A percentile compares a stretch with the other conserved stretches of the same genome.
phyloP scores from a whole-genome alignment of 2,329 filamentous ascomycete genomes.

The Bimuria novae-zelandiae region DNA sequence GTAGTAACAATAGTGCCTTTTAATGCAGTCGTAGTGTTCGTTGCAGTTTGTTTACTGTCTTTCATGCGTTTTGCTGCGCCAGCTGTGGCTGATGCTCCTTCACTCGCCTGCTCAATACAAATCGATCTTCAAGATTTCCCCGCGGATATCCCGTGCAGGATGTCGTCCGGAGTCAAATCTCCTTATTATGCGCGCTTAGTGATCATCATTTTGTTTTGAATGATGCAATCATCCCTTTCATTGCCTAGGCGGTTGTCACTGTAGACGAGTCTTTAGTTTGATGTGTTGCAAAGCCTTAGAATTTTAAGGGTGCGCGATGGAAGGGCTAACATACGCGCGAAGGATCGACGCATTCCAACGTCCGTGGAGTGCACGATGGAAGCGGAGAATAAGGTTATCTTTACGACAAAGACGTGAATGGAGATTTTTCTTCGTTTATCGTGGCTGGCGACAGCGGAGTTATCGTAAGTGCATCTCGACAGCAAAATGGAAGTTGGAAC shows the following conservation, averaged over 20 bases:
- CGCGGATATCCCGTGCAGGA: not conserved
- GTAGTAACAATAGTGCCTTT: not conserved
- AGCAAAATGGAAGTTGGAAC: too few species aligned
- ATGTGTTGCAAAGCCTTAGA: not conserved
- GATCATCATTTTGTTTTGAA: not conserved
- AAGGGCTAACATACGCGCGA: not conserved
- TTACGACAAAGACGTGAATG: not conserved
- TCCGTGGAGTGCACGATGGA: not conserved
- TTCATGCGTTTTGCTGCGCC: too few species aligned
- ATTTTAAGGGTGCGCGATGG: not conserved
- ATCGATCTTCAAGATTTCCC: not conserved
- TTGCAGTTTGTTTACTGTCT: too few species aligned
- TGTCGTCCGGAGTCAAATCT: not conserved
- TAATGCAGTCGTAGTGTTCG: not conserved
- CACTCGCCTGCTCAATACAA: not conserved
- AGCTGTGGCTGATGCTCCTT: too few species aligned
- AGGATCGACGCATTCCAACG: not conserved
- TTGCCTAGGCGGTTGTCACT: not conserved
- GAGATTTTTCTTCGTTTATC: not conserved
- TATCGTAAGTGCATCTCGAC: too few species aligned
- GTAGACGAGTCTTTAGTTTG: not conserved
- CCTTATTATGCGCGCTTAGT: not conserved
- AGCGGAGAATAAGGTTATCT: not conserved
- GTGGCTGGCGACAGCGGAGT: not conserved
- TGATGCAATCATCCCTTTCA: constrained; percentile 3